A percentile compares a stretch with the other conserved stretches of the same genome.
Evolutionary conservation across 2,329 filamentous ascomycete species (phyloP).

Genomic region (Penicillium digitatum): DNA sequence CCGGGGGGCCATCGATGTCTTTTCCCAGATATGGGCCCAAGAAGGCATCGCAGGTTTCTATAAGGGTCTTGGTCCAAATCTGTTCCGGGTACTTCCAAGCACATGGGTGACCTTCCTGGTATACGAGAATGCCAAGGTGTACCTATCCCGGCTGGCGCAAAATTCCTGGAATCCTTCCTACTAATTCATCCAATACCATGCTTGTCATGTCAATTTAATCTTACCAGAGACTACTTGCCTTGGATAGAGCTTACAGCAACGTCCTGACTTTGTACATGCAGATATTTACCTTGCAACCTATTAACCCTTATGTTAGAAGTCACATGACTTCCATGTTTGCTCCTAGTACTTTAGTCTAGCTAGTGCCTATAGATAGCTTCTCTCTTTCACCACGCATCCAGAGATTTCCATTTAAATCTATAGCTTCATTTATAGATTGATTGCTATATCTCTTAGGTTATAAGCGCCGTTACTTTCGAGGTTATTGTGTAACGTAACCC

Average conservation of each 20-base stretch:
- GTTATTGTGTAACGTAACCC: too few relatives aligned
- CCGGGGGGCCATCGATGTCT: conserved; percentile 67
- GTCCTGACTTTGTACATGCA: background rate
- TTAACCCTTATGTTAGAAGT: too few relatives aligned
- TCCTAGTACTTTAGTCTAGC: too few relatives aligned
- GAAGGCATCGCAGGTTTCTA: conserved; percentile 86
- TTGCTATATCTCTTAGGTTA: too few relatives aligned
- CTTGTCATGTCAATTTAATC: background rate
- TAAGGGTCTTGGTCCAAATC: conserved; percentile 80
- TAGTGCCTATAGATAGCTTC: too few relatives aligned
- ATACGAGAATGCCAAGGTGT: conserved; percentile 86
- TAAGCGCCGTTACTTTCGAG: too few relatives aligned
- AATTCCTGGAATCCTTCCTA: background rate
- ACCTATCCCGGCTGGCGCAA: conserved; percentile 51
- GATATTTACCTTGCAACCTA: too few relatives aligned
- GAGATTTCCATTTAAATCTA: too few relatives aligned
- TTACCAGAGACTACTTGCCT: background rate
- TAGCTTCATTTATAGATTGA: too few relatives aligned
- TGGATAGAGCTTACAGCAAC: background rate
- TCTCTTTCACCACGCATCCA: too few relatives aligned
- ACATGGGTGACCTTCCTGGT: conserved; percentile 97
- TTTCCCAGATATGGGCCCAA: conserved; percentile 67
- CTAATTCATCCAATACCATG: background rate
- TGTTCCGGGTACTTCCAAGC: conserved; percentile 86
- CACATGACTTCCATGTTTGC: too few relatives aligned